These are phyloP conservation scores for Diplosphaera chodatii DNA, from an alignment of 139 green algal species.

Conservation along the genomic window DNA sequence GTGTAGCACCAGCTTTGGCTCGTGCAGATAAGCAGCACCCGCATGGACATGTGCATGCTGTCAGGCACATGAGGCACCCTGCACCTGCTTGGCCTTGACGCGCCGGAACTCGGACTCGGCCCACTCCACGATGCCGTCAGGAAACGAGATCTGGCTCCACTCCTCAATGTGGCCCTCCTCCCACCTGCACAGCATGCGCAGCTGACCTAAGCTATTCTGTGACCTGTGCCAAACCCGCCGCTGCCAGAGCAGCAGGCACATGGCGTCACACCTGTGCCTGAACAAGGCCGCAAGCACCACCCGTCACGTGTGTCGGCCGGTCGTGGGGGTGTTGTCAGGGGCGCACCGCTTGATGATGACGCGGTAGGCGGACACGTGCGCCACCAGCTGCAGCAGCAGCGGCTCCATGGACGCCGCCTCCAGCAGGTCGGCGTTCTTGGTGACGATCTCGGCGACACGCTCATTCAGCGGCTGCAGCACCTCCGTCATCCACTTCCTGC, in stretches of 20 bases:
- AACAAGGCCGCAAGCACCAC: no score
- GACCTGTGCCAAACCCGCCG: no score
- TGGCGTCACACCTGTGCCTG: no score
- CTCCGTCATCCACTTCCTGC: constrained; percentile 71
- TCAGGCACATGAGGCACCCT: constrained; percentile 31
- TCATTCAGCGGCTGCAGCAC: constrained; percentile 87
- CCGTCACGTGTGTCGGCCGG: no score
- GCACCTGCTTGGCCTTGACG: constrained; percentile 62
- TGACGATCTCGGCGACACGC: constrained; percentile 49
- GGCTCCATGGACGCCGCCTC: constrained; percentile 52
- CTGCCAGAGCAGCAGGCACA: no score
- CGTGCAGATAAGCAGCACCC: no score
- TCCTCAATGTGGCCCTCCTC: constrained; percentile 40
- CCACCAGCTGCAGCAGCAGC: constrained; percentile 76
- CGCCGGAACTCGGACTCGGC: constrained; percentile 44
- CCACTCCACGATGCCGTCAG: constrained; percentile 51
- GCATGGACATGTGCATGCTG: background rate
- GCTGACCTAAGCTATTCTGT: no score
- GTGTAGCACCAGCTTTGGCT: no score
- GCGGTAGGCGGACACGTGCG: constrained; percentile 64
- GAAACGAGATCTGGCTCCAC: constrained; percentile 62
- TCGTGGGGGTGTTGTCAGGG: no score
- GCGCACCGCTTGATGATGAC: constrained; percentile 44
- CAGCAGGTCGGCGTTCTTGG: constrained; percentile 58
- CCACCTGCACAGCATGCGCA: constrained; percentile 36